Percentiles rank a stretch among this genome's conserved stretches.
phyloP scores from a whole-genome alignment of 2,329 filamentous ascomycete genomes.

The Botrytis fragariae region DNA sequence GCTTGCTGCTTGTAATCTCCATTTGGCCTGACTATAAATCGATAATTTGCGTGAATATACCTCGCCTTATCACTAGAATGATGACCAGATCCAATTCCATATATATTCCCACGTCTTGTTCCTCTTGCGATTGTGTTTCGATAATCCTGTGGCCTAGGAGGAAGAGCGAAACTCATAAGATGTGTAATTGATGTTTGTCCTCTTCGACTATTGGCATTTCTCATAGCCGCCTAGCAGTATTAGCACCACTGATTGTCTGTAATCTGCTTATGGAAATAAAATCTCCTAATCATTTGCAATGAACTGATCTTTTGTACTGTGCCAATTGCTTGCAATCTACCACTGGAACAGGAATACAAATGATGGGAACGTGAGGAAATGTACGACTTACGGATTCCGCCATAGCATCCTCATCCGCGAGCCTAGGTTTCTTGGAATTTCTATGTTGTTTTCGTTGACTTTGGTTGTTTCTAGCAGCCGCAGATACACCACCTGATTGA shows the following conservation, averaged over 20 bases:
- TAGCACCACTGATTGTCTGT: slow-evolving; percentile 19
- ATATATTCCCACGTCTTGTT: slow-evolving; percentile 66
- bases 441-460: slow-evolving; percentile 78
- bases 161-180: slow-evolving; percentile 84
- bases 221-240: slow-evolving; percentile 43
- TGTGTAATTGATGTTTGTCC: slow-evolving; percentile 98
- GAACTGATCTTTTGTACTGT: not conserved
- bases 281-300: not conserved
- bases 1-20: slow-evolving; percentile 78
- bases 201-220: slow-evolving; percentile 70
- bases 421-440: slow-evolving; percentile 69
- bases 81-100: slow-evolving; percentile 84
- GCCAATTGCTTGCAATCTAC: not conserved
- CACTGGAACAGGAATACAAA: not conserved
- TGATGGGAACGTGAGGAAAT: not conserved
- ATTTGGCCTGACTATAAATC: slow-evolving; percentile 86
- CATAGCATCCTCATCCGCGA: slow-evolving; percentile 82
- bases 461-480: slow-evolving; percentile 72
- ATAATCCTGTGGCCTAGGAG: slow-evolving; percentile 64
- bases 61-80: slow-evolving; percentile 88
- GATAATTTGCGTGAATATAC: slow-evolving; percentile 94
- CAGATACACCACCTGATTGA: slow-evolving; percentile 25
- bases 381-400: slow-evolving; percentile 64
- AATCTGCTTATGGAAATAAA: not conserved
- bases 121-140: slow-evolving; percentile 50